Conservation (phyloP, 2,329 filamentous ascomycete genomes). For the Neocatenulostroma microsporum region DNA sequence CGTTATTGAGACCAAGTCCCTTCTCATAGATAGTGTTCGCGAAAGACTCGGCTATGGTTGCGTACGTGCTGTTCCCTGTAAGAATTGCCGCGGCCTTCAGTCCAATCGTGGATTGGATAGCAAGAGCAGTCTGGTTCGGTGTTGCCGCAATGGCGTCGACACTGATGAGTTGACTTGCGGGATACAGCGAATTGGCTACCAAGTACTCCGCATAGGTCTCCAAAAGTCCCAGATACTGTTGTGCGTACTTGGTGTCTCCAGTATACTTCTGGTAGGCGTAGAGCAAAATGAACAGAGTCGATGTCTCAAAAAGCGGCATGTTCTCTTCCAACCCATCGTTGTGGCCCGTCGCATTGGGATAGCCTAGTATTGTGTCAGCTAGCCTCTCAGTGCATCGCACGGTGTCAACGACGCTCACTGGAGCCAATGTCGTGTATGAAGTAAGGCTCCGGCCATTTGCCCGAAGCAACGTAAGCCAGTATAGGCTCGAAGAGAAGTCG, state of each 20-base stretch:
- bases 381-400: slow-evolving; percentile 22
- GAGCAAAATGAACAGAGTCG: slow-evolving; percentile 49
- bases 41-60: slow-evolving; percentile 11
- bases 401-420: slow-evolving; percentile 14
- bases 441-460: slow-evolving; percentile 16
- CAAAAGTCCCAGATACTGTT: slow-evolving; percentile 44
- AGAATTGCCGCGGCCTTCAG: slow-evolving; percentile 34
- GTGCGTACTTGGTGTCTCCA: slow-evolving; percentile 41
- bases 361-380: too few relatives aligned
- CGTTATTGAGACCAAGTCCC: slow-evolving; percentile 17
- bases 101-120: slow-evolving; percentile 23
- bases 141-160: slow-evolving; percentile 50
- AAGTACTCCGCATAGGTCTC: slow-evolving; percentile 49
- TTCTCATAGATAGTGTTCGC: slow-evolving; percentile 17
- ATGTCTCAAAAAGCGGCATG: slow-evolving; percentile 40
- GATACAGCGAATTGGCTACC: slow-evolving; percentile 45
- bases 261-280: slow-evolving; percentile 51
- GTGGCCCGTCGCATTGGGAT: slow-evolving; percentile 23
- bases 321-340: slow-evolving; percentile 38
- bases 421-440: slow-evolving; percentile 22
- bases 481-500: slow-evolving; percentile 15
- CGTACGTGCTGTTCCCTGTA: slow-evolving; percentile 43
- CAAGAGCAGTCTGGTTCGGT: slow-evolving; percentile 36
- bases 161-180: slow-evolving; percentile 49
- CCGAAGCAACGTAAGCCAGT: slow-evolving; percentile 18